Percentiles rank a stretch among this genome's conserved stretches.
Conservation (phyloP, 2,329 filamentous ascomycete species). For the Pseudocercospora eumusae region DNA sequence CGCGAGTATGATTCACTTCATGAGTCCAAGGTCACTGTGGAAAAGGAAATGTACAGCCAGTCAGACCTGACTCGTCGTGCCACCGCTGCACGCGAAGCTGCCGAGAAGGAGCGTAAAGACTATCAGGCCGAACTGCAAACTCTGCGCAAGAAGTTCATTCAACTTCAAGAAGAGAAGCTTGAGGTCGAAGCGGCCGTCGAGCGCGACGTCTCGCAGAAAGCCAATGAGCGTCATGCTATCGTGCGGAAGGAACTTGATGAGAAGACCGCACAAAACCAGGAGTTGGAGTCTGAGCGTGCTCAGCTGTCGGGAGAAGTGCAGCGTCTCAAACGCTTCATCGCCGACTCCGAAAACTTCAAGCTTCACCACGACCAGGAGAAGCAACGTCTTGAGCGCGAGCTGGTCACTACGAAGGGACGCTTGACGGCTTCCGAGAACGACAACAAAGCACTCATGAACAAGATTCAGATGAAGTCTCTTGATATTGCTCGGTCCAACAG, state of each 20-base stretch:
- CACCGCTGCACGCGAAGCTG: slow-evolving; percentile 74
- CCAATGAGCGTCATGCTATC: slow-evolving; percentile 76
- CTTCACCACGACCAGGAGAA: slow-evolving; percentile 91
- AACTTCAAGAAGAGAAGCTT: slow-evolving; percentile 81
- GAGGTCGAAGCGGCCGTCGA: slow-evolving; percentile 81
- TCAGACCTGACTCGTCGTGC: slow-evolving; percentile 87
- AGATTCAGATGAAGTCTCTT: slow-evolving; percentile 93
- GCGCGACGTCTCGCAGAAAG: slow-evolving; percentile 72
- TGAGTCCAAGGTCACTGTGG: slow-evolving; percentile 93
- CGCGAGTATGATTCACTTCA: slow-evolving; percentile 85
- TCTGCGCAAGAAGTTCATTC: slow-evolving; percentile 78
- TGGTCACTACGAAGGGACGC: slow-evolving; percentile 86
- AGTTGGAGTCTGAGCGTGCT: slow-evolving; percentile 76
- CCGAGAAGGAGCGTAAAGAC: slow-evolving; percentile 86
- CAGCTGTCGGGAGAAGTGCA: slow-evolving; percentile 79
- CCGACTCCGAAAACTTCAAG: slow-evolving; percentile 85
- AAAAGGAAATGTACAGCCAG: slow-evolving; percentile 95
- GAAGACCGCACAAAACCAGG: slow-evolving; percentile 72
- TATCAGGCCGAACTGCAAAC: slow-evolving; percentile 81
- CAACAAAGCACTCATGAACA: slow-evolving; percentile 91
- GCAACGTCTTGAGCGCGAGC: slow-evolving; percentile 85
- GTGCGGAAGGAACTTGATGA: slow-evolving; percentile 78
- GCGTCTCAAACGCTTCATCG: slow-evolving; percentile 80
- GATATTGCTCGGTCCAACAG: slow-evolving; percentile 92
- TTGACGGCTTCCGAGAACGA: slow-evolving; percentile 93